Conservation (phyloP, 306 rosid genomes). For the Sphenostylis stenocarpa region DNA sequence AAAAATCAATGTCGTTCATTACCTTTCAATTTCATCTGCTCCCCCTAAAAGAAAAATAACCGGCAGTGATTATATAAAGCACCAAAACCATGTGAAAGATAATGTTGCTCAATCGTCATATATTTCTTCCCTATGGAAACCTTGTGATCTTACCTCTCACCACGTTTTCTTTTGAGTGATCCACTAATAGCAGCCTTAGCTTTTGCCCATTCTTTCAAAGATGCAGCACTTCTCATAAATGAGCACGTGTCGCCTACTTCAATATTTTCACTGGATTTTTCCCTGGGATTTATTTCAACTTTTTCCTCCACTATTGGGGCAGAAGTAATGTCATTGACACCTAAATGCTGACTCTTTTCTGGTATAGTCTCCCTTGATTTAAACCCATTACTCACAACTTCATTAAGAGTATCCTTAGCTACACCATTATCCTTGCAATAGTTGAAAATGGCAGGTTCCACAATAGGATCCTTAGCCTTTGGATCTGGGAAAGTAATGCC, state of each 20-base stretch:
- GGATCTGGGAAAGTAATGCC: conserved; percentile 45
- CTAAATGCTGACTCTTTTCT: conserved; percentile 36
- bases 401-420: conserved; percentile 23
- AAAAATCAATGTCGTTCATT: background rate
- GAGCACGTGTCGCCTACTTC: conserved; percentile 58
- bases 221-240: conserved; percentile 75
- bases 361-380: conserved; percentile 19
- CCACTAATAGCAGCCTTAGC: conserved; percentile 71
- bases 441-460: conserved; percentile 31
- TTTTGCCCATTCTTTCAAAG: conserved; percentile 75
- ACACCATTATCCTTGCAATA: conserved; percentile 26
- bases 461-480: conserved; percentile 18
- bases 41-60: background rate
- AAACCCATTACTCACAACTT: conserved; percentile 28
- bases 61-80: background rate
- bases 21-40: conserved; percentile 2
- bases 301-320: conserved; percentile 34
- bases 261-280: conserved; percentile 34
- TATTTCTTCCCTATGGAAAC: background rate
- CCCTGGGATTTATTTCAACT: conserved; percentile 33
- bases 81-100: conserved; percentile 13
- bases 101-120: background rate
- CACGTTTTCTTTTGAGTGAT: conserved; percentile 58
- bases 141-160: conserved; percentile 37
- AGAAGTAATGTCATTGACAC: conserved; percentile 24